Evolutionary conservation across 331 rosid species (phyloP).

Genomic region (Quercus tomentella): DNA sequence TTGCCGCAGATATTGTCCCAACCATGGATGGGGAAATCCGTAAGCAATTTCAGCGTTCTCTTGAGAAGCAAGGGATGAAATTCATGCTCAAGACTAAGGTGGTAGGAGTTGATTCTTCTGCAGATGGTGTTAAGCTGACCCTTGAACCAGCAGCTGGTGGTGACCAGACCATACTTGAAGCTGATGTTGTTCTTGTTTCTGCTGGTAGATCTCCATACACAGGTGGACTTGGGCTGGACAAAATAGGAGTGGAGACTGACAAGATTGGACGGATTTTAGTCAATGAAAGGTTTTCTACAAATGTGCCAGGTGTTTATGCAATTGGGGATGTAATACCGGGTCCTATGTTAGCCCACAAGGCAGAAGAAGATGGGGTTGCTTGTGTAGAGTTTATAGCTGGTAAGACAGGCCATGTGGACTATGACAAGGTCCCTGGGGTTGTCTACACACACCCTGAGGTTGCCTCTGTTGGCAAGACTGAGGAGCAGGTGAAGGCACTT

Average conservation of each 20-base stretch:
- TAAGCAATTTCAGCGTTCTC: conserved; percentile 95
- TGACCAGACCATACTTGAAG: conserved; percentile 63
- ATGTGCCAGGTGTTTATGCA: conserved; percentile 80
- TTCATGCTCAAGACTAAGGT: conserved; percentile 88
- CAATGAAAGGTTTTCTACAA: conserved; percentile 70
- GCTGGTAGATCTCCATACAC: conserved; percentile 96
- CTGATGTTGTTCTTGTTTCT: conserved; percentile 96
- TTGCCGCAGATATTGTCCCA: conserved; percentile 89
- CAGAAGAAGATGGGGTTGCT: conserved; percentile 98
- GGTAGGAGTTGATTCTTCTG: conserved; percentile 80
- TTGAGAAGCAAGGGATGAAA: conserved; percentile 95
- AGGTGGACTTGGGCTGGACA: conserved; percentile 73
- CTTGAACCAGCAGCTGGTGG: conserved; percentile 98
- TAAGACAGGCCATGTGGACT: conserved; percentile 94
- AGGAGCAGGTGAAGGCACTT: conserved; percentile 87
- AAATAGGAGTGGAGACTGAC: conserved; percentile 86
- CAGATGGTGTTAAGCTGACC: conserved; percentile 84
- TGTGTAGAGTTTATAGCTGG: conserved; percentile 97
- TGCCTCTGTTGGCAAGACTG: conserved; percentile 90
- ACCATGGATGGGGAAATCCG: conserved; percentile 89
- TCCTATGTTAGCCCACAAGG: conserved; percentile 99
- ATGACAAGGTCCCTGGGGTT: conserved; percentile 97
- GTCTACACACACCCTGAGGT: conserved; percentile 96
- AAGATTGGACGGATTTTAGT: conserved; percentile 78
- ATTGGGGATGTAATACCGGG: conserved; percentile 98